A percentile compares a stretch with the other conserved stretches of the same genome.
These are phyloP conservation scores for Xylariaceae sp. DNA, from an alignment of 2,329 filamentous ascomycete genomes.

Conservation along the genomic window DNA sequence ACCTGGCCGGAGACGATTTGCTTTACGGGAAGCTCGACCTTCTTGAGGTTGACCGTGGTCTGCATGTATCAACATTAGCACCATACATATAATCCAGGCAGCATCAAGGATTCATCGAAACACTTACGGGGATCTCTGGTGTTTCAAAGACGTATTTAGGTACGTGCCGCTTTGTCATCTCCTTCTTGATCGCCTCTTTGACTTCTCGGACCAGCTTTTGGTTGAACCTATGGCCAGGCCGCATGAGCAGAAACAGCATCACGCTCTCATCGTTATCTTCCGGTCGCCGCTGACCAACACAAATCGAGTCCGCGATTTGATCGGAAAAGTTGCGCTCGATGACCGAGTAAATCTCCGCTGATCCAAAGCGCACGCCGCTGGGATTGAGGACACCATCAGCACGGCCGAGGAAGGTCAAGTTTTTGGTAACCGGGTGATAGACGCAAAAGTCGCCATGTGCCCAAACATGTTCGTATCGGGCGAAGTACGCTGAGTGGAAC, in stretches of 20 bases:
- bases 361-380: constrained; percentile 78
- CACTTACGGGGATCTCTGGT: constrained; percentile 76
- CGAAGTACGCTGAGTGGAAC: constrained; percentile 68
- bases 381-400: constrained; percentile 84
- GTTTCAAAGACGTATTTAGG: constrained; percentile 82
- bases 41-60: constrained; percentile 85
- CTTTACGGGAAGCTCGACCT: constrained; percentile 85
- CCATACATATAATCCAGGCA: background rate
- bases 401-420: constrained; percentile 71
- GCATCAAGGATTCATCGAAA: background rate
- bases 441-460: constrained; percentile 83
- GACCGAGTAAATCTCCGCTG: constrained; percentile 79
- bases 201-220: constrained; percentile 62
- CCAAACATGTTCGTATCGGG: constrained; percentile 73
- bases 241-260: constrained; percentile 63
- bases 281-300: constrained; percentile 77
- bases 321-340: constrained; percentile 70
- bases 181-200: constrained; percentile 68
- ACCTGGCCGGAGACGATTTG: constrained; percentile 79
- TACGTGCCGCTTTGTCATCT: constrained; percentile 76
- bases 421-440: constrained; percentile 70
- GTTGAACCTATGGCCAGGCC: constrained; percentile 62
- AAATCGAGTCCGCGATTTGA: constrained; percentile 73
- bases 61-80: constrained; percentile 42
- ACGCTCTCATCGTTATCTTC: constrained; percentile 61